phyloP scores from a whole-genome alignment of 1,139 yeast species.

The Taphrina flavorubra region DNA sequence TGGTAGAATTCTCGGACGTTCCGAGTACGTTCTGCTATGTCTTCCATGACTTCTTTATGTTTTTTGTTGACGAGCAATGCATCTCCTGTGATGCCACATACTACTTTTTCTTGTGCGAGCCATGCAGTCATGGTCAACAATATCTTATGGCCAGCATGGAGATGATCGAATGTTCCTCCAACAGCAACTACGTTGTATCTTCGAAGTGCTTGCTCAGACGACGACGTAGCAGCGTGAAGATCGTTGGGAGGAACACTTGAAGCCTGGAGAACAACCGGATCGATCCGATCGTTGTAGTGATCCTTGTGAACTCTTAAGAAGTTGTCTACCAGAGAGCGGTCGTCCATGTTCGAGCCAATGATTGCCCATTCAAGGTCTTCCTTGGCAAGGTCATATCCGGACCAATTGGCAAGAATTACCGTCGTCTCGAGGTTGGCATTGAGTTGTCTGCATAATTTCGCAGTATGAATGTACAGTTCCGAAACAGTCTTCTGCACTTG shows the following conservation, averaged over 20 bases:
- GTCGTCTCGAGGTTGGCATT: neutral
- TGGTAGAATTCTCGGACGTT: constrained; percentile 60
- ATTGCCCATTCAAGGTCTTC: constrained; percentile 24
- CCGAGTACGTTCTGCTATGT: constrained; percentile 60
- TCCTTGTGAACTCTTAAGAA: neutral
- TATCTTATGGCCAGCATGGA: constrained; percentile 94
- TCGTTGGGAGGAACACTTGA: neutral
- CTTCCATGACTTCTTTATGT: constrained; percentile 68
- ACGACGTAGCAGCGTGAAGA: neutral
- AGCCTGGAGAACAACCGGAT: neutral
- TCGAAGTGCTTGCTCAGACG: neutral
- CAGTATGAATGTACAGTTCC: neutral
- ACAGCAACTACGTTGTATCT: constrained; percentile 57
- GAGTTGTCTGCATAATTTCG: neutral
- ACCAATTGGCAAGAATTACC: constrained; percentile 28
- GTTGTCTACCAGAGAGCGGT: neutral
- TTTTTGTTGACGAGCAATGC: constrained; percentile 75
- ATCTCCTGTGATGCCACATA: constrained; percentile 73
- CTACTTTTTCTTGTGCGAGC: constrained; percentile 61
- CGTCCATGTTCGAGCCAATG: neutral
- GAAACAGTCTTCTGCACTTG: constrained; percentile 11
- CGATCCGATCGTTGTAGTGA: neutral
- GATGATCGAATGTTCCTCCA: constrained; percentile 97
- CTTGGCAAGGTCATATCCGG: constrained; percentile 33
- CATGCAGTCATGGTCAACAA: constrained; percentile 75